A percentile compares a stretch with the other conserved stretches of the same genome.
These are phyloP conservation scores for Heliosperma pusillum DNA, from an alignment of 148 eudicot species.

Conservation along the genomic window DNA sequence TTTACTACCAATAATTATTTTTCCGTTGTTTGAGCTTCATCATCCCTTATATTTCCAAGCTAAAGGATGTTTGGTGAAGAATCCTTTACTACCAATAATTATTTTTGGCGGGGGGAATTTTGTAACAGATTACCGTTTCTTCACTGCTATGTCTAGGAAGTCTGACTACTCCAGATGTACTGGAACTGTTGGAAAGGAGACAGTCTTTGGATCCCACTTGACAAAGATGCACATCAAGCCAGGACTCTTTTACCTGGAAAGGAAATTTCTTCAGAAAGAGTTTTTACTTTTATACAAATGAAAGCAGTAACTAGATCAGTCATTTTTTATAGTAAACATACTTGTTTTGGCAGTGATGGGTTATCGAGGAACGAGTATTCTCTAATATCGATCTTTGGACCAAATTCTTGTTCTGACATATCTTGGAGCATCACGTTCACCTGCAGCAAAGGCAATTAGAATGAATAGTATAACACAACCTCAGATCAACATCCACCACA, in stretches of 20 bases:
- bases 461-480: not conserved
- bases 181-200: constrained; percentile 44
- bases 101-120: no score
- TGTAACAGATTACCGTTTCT: constrained; percentile 57
- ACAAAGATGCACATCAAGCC: constrained; percentile 96
- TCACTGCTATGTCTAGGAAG: constrained; percentile 82
- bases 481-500: constrained; percentile 1
- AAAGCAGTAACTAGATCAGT: not conserved
- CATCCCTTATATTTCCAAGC: no score
- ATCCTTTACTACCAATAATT: no score
- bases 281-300: not conserved
- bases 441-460: constrained; percentile 34
- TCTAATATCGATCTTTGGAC: constrained; percentile 65
- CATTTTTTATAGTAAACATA: constrained; percentile 21
- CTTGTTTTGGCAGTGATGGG: constrained; percentile 70
- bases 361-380: constrained; percentile 89
- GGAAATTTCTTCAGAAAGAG: not conserved
- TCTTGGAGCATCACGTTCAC: constrained; percentile 68
- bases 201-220: constrained; percentile 76
- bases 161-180: constrained; percentile 42
- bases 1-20: no score
- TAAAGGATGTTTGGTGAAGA: no score
- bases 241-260: constrained; percentile 85
- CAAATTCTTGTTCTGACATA: constrained; percentile 61
- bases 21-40: no score